A percentile compares a stretch with the other conserved stretches of the same genome.
Evolutionary conservation across 2,329 filamentous ascomycete species (phyloP).

Genomic region (Colletotrichum trifolii): DNA sequence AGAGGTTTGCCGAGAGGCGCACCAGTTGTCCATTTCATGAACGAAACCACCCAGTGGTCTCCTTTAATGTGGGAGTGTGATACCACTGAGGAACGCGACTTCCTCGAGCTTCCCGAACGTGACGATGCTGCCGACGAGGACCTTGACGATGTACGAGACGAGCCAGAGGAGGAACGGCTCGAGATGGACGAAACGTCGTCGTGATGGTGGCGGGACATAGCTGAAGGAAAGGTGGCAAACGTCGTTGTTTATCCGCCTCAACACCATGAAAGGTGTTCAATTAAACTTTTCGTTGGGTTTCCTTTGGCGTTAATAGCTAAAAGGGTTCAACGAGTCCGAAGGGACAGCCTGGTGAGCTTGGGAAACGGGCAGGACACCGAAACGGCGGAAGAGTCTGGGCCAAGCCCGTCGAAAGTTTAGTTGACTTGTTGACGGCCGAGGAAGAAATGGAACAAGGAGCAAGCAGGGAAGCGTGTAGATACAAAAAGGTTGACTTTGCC

Average conservation of each 20-base stretch:
- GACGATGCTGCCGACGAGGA: constrained; percentile 24
- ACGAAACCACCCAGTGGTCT: constrained; percentile 29
- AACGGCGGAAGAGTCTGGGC: constrained; percentile 5
- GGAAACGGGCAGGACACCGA: neutral
- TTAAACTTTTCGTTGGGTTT: too few relatives aligned
- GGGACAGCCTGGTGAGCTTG: too few relatives aligned
- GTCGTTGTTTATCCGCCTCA: too few relatives aligned
- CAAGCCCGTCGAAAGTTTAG: constrained; percentile 1
- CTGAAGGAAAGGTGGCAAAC: too few relatives aligned
- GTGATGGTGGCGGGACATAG: constrained; percentile 29
- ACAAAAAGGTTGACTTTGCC: neutral
- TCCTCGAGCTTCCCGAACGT: constrained; percentile 34
- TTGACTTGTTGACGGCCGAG: constrained; percentile 26
- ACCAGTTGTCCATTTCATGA: constrained; percentile 37
- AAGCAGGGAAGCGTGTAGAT: constrained; percentile 1
- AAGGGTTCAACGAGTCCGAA: too few relatives aligned
- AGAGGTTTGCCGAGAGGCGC: constrained; percentile 27
- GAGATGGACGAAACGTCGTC: constrained; percentile 29
- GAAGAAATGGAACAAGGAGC: constrained; percentile 24
- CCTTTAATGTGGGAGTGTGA: constrained; percentile 33
- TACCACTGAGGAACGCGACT: constrained; percentile 31
- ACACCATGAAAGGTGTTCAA: too few relatives aligned
- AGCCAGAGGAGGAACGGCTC: constrained; percentile 28
- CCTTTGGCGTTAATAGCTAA: too few relatives aligned
- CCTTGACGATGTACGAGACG: constrained; percentile 30